Conservation (phyloP, 768 basidiomycete genomes). For the Cystofilobasidium capitatum region DNA sequence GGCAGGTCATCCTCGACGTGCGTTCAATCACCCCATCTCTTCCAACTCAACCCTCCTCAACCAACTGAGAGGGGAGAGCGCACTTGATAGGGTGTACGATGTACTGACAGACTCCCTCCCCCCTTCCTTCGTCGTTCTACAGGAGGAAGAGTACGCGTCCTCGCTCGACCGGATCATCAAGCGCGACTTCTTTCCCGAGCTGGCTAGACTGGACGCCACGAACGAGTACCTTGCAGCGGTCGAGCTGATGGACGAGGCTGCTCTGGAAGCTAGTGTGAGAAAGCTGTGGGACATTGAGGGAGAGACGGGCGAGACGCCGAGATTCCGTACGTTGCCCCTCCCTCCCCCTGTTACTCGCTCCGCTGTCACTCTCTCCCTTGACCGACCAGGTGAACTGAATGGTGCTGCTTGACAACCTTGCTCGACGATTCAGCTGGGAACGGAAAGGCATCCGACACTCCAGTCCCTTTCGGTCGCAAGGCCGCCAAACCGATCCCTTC, state of each 20-base stretch:
- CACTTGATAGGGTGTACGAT: no score
- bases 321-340: not conserved
- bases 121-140: not conserved
- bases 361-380: not conserved
- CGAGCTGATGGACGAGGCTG: slow-evolving; percentile 21
- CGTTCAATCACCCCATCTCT: no score
- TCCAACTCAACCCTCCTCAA: no score
- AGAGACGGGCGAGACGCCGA: slow-evolving; percentile 16
- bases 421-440: not conserved
- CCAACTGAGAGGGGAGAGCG: no score
- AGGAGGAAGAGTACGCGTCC: slow-evolving; percentile 87
- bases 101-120: no score
- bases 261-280: slow-evolving; percentile 17
- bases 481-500: slow-evolving; percentile 7
- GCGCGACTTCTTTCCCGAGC: slow-evolving; percentile 83
- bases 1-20: slow-evolving; percentile 1
- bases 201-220: slow-evolving; percentile 23
- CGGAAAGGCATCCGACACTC: slow-evolving; percentile 14
- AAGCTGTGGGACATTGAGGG: slow-evolving; percentile 19
- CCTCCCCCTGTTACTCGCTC: not conserved
- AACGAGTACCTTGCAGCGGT: slow-evolving; percentile 25
- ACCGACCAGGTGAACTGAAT: no score
- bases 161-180: slow-evolving; percentile 86
- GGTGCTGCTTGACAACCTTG: no score
- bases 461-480: slow-evolving; percentile 2